These are phyloP conservation scores for Penicillium sumatraense DNA, from an alignment of 2,329 filamentous ascomycete genomes.

Conservation along the genomic window DNA sequence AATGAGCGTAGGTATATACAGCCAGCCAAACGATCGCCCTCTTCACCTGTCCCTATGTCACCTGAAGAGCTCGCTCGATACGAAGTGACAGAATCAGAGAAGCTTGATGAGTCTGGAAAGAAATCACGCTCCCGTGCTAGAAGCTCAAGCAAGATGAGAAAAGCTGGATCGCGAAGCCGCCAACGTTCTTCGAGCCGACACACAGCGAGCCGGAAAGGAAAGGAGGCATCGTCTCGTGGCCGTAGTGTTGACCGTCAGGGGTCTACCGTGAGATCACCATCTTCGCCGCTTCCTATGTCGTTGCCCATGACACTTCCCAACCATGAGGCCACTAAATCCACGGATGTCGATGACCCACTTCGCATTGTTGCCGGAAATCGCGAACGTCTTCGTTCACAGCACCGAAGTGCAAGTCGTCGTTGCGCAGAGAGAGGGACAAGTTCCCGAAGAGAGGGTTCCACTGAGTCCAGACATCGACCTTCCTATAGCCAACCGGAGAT, in stretches of 20 bases:
- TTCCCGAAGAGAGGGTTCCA: conserved; percentile 50
- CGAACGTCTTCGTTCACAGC: conserved; percentile 52
- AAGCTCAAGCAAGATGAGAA: conserved; percentile 60
- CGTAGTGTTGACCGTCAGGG: conserved; percentile 66
- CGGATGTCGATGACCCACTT: conserved; percentile 66
- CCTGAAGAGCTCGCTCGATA: conserved; percentile 72
- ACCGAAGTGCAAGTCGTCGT: conserved; percentile 57
- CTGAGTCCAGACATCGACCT: conserved; percentile 47
- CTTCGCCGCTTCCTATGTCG: conserved; percentile 76
- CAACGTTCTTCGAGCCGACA: conserved; percentile 50
- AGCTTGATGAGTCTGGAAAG: conserved; percentile 46
- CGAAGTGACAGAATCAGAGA: conserved; percentile 49
- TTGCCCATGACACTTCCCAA: conserved; percentile 56
- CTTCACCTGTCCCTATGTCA: conserved; percentile 92
- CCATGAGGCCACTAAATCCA: conserved; percentile 54
- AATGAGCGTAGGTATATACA: conserved; percentile 69
- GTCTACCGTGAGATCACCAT: conserved; percentile 71
- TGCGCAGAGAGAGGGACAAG: conserved; percentile 48
- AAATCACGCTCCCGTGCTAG: conserved; percentile 35
- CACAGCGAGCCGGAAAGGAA: conserved; percentile 41
- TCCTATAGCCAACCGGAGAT: conserved; percentile 39
- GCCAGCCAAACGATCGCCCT: conserved; percentile 82
- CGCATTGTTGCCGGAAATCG: conserved; percentile 50
- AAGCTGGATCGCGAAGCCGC: conserved; percentile 38
- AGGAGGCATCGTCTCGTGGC: conserved; percentile 52